Base-by-base conservation (phyloP, 108 stramenopile species). In the Skeletonema potamos region DNA sequence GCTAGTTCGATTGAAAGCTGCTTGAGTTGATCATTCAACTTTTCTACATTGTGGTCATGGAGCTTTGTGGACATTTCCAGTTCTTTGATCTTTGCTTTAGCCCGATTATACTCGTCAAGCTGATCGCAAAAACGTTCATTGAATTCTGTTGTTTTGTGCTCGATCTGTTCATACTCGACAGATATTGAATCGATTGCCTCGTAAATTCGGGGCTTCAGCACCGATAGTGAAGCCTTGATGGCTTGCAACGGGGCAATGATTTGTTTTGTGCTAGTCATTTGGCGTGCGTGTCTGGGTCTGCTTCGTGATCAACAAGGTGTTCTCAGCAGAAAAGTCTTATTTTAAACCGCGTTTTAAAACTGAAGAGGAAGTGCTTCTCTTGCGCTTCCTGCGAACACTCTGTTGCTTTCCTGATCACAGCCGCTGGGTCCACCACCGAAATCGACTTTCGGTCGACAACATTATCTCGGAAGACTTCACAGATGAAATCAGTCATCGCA, bases 1-100 rank as follows among this genome's bases (percentile, higher is more conserved):
- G 57, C 70, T 17, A 81, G 48, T 43, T 76, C 64, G 5, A 29
- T 37, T 4, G 63, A 36, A 22, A 76, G 22, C 7, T 58, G 37
- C 27, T 64, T 20, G 34, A 81, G 44, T 11, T 60, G 58, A 22
- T 66, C 61, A 33, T 69, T 43, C 43, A 79, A 41, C 9, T 36
- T n/a, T 7, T 51, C 34, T 26, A 58, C 24, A 27, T 72, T 72
- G 36, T 72, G 36, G 12, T 66, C 68, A 24, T 63, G 71, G 22
- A 34, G 26, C 15, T 68, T 34, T 7, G 66, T 46, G 24, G 68
- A 37, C 41, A 22, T 24, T 44, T 79, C 66, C 15, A 79, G 43
- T 1, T 36, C 13, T 54, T 46, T 48, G 1, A 68, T 61, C 8
- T 59, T 24, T 8, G 27, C 26, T 29, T 44, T 68, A 2, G 71